Conservation (phyloP, 164 flowering plant species). For the Sedum album region DNA sequence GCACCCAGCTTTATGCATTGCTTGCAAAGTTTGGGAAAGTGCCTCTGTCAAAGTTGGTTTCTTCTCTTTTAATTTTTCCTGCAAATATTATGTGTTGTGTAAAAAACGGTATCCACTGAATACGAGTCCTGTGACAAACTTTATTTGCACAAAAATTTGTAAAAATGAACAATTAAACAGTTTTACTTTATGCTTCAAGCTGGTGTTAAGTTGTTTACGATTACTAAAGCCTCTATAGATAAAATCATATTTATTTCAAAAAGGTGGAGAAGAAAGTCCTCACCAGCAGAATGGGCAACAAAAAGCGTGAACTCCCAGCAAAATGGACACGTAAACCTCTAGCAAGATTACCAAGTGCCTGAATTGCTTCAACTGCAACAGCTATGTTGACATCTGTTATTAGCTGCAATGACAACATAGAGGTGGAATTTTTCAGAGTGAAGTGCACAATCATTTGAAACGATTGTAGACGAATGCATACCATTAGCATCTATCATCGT, state of each 20-base stretch:
- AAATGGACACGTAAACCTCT: constrained; percentile 77
- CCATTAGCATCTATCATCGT: no score
- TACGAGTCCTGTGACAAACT: neutral
- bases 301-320: constrained; percentile 69
- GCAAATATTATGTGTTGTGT: neutral
- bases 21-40: constrained; percentile 81
- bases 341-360: constrained; percentile 93
- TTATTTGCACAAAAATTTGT: neutral
- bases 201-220: neutral
- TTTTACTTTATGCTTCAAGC: neutral
- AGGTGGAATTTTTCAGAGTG: neutral
- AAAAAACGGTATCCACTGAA: neutral
- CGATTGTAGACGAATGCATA: neutral
- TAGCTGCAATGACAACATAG: constrained; percentile 43
- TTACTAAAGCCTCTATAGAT: neutral
- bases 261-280: constrained; percentile 20
- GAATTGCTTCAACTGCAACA: constrained; percentile 95
- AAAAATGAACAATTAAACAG: neutral
- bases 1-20: constrained; percentile 88
- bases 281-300: constrained; percentile 87
- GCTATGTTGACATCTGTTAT: constrained; percentile 94
- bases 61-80: constrained; percentile 99
- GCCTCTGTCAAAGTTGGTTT: constrained; percentile 72
- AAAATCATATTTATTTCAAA: neutral
- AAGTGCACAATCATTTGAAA: neutral